Base-by-base conservation (phyloP, 2,329 filamentous ascomycete species). In the Pleomassaria siparia region DNA sequence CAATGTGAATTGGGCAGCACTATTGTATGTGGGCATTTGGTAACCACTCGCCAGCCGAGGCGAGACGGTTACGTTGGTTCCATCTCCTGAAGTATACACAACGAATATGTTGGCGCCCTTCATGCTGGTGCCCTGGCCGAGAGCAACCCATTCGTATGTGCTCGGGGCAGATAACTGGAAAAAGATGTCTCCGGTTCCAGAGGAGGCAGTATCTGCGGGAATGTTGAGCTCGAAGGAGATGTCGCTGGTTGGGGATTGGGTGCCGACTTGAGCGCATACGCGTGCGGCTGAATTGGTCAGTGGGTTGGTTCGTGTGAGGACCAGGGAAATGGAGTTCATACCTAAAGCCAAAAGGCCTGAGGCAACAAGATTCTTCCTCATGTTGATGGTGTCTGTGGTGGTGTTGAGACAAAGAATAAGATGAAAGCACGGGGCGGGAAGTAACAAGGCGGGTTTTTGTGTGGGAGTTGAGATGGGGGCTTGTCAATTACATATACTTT, bases 101-200 rank as follows among this genome's bases (percentile, higher is more conserved):
- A 84, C 68, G 59, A 84, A 83, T 39, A 85, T 83, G 61, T 82
- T 82, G 5, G 81, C 64, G 18, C 75, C 76, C 13, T 63, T 54
- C 82, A 84, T 85, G 16, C 62, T 53, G 2, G 55, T 69, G 21
- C 82, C 82, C 60, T 83, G 80, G 7, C 80, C 82, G 3, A 84
- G 63, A 3, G 74, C 78, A 26, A 82, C 73, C 77, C 79, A 85
- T 65, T 76, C 64, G 58, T 80, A 75, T 5, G 62, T 72, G 32
- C 73, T 74, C 2, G 82, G 80, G 2, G 78, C 79, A 37, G 73
- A 76, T 41, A 85, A 73, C 49, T 82, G 80, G 58, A 84, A 78
- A 65, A 76, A 84, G 43, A 85, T 78, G 50, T 82, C 78, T 18
- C 81, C 80, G 26, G 57, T 71, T 11, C 76, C 76, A 16, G 74